phyloP scores from a whole-genome alignment of 2,329 filamentous ascomycete species.

The Endocalyx cinctus region DNA sequence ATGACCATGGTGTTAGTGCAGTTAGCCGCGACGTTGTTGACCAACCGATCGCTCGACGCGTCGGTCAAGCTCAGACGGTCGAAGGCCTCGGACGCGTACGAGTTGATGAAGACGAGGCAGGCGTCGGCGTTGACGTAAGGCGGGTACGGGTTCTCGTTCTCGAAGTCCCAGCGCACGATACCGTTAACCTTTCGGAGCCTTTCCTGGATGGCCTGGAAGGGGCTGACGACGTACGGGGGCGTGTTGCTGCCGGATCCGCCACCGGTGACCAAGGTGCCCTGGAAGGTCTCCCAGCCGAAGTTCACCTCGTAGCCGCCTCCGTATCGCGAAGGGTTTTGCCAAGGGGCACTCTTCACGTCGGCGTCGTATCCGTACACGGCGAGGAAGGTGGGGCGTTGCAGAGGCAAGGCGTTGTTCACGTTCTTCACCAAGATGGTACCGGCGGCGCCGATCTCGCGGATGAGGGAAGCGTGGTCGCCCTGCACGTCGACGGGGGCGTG shows the following conservation, averaged over 20 bases:
- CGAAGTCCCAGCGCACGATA: slow-evolving; percentile 10
- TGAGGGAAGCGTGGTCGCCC: slow-evolving; percentile 64
- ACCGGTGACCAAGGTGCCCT: slow-evolving; percentile 74
- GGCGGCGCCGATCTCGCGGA: slow-evolving; percentile 70
- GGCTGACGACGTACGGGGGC: slow-evolving; percentile 73
- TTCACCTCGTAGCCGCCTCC: slow-evolving; percentile 10
- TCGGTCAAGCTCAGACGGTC: slow-evolving; percentile 8
- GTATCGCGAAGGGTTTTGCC: slow-evolving; percentile 8
- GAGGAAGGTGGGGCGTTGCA: slow-evolving; percentile 10
- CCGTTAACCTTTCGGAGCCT: slow-evolving; percentile 33
- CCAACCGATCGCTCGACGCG: slow-evolving; percentile 10
- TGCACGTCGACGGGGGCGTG: slow-evolving; percentile 72
- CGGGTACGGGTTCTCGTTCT: slow-evolving; percentile 28
- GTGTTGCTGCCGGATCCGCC: slow-evolving; percentile 86
- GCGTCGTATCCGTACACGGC: slow-evolving; percentile 26
- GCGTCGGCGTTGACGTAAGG: slow-evolving; percentile 57
- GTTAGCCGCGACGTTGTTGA: slow-evolving; percentile 10
- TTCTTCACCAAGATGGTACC: slow-evolving; percentile 81
- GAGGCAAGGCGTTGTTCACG: slow-evolving; percentile 19
- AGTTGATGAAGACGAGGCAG: slow-evolving; percentile 79
- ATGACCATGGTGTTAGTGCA: slow-evolving; percentile 55
- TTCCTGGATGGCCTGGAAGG: slow-evolving; percentile 55
- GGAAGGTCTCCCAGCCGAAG: slow-evolving; percentile 23
- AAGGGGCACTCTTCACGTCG: slow-evolving; percentile 45
- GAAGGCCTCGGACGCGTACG: slow-evolving; percentile 72